phyloP scores from a whole-genome alignment of 176 grass and related monocot species.

The Triticum dicoccoides region DNA sequence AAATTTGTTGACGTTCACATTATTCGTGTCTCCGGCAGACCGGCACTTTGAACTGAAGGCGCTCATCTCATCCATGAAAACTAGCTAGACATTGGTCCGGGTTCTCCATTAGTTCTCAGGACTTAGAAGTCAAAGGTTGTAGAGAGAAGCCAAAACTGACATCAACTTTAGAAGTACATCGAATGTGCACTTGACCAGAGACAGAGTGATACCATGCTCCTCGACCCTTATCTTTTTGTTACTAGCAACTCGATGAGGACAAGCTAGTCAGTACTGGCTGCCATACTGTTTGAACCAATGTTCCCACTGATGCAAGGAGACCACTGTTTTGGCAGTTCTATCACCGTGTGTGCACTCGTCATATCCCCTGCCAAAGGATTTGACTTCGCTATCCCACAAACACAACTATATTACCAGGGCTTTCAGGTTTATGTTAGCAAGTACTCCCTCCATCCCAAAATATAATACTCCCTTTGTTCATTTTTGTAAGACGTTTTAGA shows the following conservation, averaged over 20 bases:
- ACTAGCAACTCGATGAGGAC: slow-evolving; percentile 35
- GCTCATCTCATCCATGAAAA: background rate
- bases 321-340: slow-evolving; percentile 21
- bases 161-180: slow-evolving; percentile 5
- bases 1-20: slow-evolving; percentile 13
- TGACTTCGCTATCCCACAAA: background rate
- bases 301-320: slow-evolving; percentile 28
- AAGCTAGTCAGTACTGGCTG: slow-evolving; percentile 8
- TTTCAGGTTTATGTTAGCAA: background rate
- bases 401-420: background rate
- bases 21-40: background rate
- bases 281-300: slow-evolving; percentile 24
- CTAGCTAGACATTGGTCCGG: background rate
- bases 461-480: too few species aligned
- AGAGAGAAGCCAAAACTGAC: background rate
- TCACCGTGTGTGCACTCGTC: slow-evolving; percentile 10
- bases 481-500: too few species aligned
- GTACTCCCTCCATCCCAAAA: too few species aligned
- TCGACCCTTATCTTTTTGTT: slow-evolving; percentile 16
- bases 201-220: slow-evolving; percentile 3
- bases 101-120: background rate
- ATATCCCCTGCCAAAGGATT: background rate
- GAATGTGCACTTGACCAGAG: background rate
- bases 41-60: background rate
- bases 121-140: background rate